Evolutionary conservation across 73 alveolate genomes (phyloP).

Genomic region (Paramecium tetraurelia): DNA sequence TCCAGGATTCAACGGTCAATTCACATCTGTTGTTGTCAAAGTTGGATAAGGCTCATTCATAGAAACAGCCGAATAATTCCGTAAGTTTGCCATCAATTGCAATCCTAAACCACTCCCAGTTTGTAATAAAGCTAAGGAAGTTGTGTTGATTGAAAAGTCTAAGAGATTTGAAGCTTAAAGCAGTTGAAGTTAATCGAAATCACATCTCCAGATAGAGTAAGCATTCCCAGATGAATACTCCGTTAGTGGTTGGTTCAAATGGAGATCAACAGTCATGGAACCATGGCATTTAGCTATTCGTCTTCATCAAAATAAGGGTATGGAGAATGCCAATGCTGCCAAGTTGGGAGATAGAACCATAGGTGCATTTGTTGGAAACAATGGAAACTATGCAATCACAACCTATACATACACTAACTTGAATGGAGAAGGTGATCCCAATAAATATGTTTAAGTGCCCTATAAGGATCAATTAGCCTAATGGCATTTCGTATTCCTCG

Average conservation of each 20-base stretch:
- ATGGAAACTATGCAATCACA: conserved; percentile 27
- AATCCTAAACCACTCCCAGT: not conserved
- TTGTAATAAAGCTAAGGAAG: not conserved
- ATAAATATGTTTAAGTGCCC: not conserved
- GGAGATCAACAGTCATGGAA: not conserved
- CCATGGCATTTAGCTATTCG: conserved; percentile 56
- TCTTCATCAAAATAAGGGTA: not conserved
- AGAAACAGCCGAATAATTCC: conserved; percentile 11
- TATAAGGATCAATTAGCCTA: not conserved
- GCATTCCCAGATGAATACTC: conserved; percentile 54
- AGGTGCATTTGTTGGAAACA: not conserved
- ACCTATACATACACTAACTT: conserved; percentile 14
- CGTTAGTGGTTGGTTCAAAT: conserved; percentile 22
- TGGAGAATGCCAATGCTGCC: conserved; percentile 34
- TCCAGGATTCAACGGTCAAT: conserved; percentile 37
- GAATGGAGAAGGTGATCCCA: conserved; percentile 35
- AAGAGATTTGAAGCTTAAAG: not conserved
- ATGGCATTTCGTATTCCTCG: conserved; percentile 25
- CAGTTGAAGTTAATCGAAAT: not conserved
- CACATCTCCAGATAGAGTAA: not conserved
- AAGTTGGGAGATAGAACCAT: conserved; percentile 51
- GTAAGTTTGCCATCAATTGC: not conserved
- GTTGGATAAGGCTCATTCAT: conserved; percentile 17
- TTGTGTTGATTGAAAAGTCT: not conserved
- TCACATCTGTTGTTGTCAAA: not conserved